Evolutionary conservation across 805 yeast genomes (phyloP), one percentile per base, ranked within the genome.

Genomic region (Saccharomycopsis guyanensis): DNA sequence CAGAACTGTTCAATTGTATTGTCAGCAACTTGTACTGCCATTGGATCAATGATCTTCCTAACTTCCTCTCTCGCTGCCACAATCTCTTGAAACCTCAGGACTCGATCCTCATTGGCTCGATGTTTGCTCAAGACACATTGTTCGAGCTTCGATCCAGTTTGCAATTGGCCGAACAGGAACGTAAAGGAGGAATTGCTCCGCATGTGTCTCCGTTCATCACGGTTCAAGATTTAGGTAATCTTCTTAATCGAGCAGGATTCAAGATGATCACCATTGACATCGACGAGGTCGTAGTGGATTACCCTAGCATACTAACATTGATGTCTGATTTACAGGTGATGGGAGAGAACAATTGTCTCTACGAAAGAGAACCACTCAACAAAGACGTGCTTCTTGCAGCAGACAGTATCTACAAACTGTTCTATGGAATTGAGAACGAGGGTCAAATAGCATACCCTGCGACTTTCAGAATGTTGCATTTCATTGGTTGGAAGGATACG

Each of bases 1-100:
- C 64, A 6, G 63, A 69, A 43, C 62, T 69, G 16, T 82, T 72
- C 56, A 89, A 85, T 59, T 83, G 87, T 3, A 83, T 86, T 2
- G 60, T 86, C 2, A 80, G 88, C 2, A 85, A 83, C 59, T 61
- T 85, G 53, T 73, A 85, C 19, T 58, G 86, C 58, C 95, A 86
- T 61, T 86, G 95, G 95, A 78, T 84, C 49, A 86, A 86, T 57
- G 89, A 86, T 55, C 69, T 86, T n/a, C 95, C 95, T 0, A 67
- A 70, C 1, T 74, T 77, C 2, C 69, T 86, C 43, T 60, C 63
- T 15, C 70, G 75, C 49, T 71, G 86, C 54, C 75, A 78, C 57
- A 57, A 64, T 3, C 70, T 83, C 22, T 66, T 86, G 32, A 76
- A 75, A 50, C 91, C 91, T 1, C 43, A 41, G 19, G 94, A 86